Base-by-base conservation (phyloP, 192 early-diverging fungal genomes). In the Linnemannia schmuckeri region DNA sequence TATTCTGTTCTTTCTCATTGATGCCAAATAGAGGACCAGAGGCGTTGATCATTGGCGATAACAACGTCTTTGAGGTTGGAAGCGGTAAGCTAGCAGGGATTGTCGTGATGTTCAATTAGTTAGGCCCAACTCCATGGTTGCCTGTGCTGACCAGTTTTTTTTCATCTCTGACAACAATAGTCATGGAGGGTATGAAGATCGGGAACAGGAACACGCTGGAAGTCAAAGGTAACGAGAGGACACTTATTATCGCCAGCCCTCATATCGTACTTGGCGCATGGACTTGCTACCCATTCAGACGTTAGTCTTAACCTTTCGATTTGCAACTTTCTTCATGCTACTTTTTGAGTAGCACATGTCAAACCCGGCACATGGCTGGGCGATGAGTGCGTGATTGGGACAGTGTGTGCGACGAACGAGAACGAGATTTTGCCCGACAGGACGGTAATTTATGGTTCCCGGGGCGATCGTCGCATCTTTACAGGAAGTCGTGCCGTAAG, bases 31-130 rank as follows among this genome's bases (percentile, higher is more conserved):
- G 91, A 70, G 81, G 87, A 52, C 74, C 84, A 22, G 89, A 81
- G 46, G 82, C 92, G 9, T 76, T 96, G 73, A 80, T 91, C 30
- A 95, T 96, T 80, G 95, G 95, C 3, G 89, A 95, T 69, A 90
- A 93, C 68, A 96, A 96, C 73, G 90, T 94, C 12, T 94, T 96
- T 88, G 94, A 96, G 88, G 94, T 95, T 35, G 94, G 92, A 42
- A 92, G 91, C 35, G 88, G 95, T 95, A 87, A 82, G 91, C 87
- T 22, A 49, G 72, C 71, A 44, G 17, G 1, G 44, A 69, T 22
- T 24, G 40, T 46, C 42, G 42, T 0, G 70, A 55, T 10, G 10
- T 27, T 57, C 6, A 27, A 27, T 24, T 27, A 57, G 4, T 57
- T 57, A 27, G 55, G 55, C n/a, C 49, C 3, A 20, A 52, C 18